Percentiles rank a stretch among this genome's conserved stretches.
phyloP scores from a whole-genome alignment of 176 grass and related monocot species.

The Oryza punctata region DNA sequence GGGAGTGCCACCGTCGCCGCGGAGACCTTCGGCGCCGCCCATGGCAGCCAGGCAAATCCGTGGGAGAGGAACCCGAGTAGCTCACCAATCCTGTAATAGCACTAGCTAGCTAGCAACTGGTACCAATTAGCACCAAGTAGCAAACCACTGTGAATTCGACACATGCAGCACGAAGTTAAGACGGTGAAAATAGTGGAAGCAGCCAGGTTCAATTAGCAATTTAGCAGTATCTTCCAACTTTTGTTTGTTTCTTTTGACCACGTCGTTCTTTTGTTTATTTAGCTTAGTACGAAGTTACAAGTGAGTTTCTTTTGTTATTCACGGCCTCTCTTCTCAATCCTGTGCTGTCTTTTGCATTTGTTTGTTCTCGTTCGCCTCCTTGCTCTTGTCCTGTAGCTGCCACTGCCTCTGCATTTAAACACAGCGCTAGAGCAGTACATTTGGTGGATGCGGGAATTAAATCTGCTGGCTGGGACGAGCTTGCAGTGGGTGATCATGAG shows the following conservation, averaged over 20 bases:
- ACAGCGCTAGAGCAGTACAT: not conserved
- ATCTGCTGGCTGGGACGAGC: conserved; percentile 23
- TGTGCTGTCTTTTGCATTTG: conserved; percentile 32
- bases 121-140: conserved; percentile 24
- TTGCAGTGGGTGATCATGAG: conserved; percentile 38
- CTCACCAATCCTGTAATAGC: conserved; percentile 49
- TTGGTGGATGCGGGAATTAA: conserved; percentile 36
- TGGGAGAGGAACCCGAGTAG: conserved; percentile 60
- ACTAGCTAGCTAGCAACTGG: conserved; percentile 10
- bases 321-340: not conserved
- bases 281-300: conserved; percentile 29
- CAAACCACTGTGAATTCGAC: conserved; percentile 36
- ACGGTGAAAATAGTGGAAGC: conserved; percentile 34
- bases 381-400: conserved; percentile 36
- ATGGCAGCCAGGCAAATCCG: conserved; percentile 22
- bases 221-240: conserved; percentile 1
- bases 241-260: conserved; percentile 3
- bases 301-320: conserved; percentile 21
- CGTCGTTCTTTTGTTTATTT: conserved; percentile 37
- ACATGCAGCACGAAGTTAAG: not conserved
- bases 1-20: conserved; percentile 16
- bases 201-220: conserved; percentile 2
- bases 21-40: conserved; percentile 40
- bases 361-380: conserved; percentile 39
- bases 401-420: conserved; percentile 33